Percentiles rank a stretch among this genome's conserved stretches.
phyloP scores from a whole-genome alignment of 257 asterid species.

The Rubia yunnanensis region DNA sequence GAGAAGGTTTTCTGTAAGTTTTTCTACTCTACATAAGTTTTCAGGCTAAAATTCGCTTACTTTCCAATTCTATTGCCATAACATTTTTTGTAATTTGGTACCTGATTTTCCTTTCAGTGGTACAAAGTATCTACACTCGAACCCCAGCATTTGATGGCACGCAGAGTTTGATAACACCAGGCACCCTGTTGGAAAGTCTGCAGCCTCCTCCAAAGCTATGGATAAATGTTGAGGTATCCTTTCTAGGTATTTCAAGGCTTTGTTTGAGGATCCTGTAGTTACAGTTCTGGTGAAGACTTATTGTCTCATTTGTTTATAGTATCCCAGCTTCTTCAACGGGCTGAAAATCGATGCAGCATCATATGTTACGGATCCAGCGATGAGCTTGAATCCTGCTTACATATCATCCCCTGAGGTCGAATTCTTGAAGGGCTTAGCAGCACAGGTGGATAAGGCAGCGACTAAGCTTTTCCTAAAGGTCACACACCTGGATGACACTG shows the following conservation, averaged over 20 bases:
- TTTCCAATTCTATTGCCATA: no score
- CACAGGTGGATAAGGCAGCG: constrained; percentile 27
- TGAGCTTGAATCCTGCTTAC: constrained; percentile 41
- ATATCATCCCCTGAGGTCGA: constrained; percentile 91
- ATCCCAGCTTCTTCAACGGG: constrained; percentile 58
- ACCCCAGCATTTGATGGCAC: constrained; percentile 19
- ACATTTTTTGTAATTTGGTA: background rate
- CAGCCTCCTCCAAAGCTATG: constrained; percentile 33
- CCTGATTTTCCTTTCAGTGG: constrained; percentile 29
- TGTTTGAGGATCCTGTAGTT: background rate
- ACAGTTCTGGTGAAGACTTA: background rate
- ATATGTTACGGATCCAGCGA: constrained; percentile 21
- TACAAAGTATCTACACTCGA: constrained; percentile 46
- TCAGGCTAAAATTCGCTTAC: background rate
- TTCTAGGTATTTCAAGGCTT: constrained; percentile 1
- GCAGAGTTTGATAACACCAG: constrained; percentile 20
- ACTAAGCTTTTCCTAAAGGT: constrained; percentile 54
- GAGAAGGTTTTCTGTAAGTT: constrained; percentile 45
- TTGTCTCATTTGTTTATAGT: constrained; percentile 31
- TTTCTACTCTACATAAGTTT: background rate
- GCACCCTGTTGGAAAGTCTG: constrained; percentile 15
- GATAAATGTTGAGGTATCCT: constrained; percentile 73
- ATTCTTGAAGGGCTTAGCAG: constrained; percentile 55
- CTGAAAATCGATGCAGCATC: constrained; percentile 39
- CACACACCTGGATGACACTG: constrained; percentile 29